Evolutionary conservation across 768 basidiomycete genomes (phyloP).

Genomic region (Vishniacozyma victoriae): DNA sequence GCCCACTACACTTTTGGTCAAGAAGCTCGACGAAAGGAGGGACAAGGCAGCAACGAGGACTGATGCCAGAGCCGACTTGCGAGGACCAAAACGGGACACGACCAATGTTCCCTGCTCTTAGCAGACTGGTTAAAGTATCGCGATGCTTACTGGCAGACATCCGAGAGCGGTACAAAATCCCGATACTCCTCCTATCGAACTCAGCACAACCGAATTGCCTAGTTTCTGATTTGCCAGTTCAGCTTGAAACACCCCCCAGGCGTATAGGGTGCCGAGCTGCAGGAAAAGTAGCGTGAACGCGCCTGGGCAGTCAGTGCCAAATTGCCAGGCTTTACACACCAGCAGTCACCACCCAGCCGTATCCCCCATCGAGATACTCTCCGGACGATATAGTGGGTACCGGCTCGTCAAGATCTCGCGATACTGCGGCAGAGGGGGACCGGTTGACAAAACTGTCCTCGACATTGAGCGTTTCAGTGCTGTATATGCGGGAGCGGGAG

Average conservation of each 20-base stretch:
- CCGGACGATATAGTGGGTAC: no score
- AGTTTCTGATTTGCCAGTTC: conserved; percentile 8
- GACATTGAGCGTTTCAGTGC: no score
- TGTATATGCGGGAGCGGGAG: no score
- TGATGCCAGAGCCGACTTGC: neutral
- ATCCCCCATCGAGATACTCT: conserved; percentile 16
- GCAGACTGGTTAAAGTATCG: neutral
- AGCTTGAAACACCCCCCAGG: conserved; percentile 21
- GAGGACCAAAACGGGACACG: conserved; percentile 1
- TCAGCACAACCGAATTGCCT: conserved; percentile 6
- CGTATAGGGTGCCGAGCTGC: conserved; percentile 16
- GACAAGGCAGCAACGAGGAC: conserved; percentile 3
- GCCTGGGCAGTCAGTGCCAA: neutral
- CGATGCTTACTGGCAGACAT: conserved; percentile 13
- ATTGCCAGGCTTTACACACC: conserved; percentile 4
- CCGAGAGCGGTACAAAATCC: conserved; percentile 9
- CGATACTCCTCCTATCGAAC: conserved; percentile 10
- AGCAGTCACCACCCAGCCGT: conserved; percentile 15
- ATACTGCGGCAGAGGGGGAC: no score
- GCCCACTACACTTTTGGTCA: conserved; percentile 9
- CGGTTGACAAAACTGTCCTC: no score
- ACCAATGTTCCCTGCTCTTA: conserved; percentile 8
- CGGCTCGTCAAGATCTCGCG: no score
- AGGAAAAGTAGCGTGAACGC: conserved; percentile 12
- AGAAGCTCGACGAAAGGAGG: conserved; percentile 4